These are phyloP conservation scores for Pholiota conissans DNA, from an alignment of 768 basidiomycete species.

Conservation along the genomic window DNA sequence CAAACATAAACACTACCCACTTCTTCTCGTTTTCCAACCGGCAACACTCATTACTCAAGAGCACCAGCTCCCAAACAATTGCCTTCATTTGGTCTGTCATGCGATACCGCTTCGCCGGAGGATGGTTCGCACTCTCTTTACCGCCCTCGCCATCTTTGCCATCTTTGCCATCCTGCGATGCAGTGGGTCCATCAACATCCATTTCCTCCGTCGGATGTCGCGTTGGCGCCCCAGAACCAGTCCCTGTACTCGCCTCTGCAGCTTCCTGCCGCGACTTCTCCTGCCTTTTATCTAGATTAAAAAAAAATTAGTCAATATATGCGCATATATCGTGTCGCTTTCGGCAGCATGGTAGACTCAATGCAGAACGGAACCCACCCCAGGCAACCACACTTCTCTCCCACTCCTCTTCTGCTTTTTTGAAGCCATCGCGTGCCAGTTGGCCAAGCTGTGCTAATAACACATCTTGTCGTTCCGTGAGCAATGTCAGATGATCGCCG, in stretches of 20 bases:
- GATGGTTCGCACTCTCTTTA: constrained; percentile 44
- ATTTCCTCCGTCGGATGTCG: constrained; percentile 48
- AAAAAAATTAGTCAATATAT: neutral
- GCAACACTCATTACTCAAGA: constrained; percentile 82
- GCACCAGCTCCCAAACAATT: constrained; percentile 78
- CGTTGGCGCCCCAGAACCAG: constrained; percentile 39
- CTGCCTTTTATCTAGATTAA: constrained; percentile 46
- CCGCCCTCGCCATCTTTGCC: constrained; percentile 18
- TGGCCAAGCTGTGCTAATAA: constrained; percentile 61
- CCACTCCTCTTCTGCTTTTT: constrained; percentile 75
- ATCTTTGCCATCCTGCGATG: constrained; percentile 20
- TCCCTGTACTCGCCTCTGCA: constrained; percentile 27
- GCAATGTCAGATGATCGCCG: constrained; percentile 63
- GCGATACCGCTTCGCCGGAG: constrained; percentile 75
- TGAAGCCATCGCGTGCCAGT: constrained; percentile 64
- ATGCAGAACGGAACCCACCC: constrained; percentile 53
- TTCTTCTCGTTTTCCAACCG: constrained; percentile 53
- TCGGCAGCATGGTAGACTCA: neutral
- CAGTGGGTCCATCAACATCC: constrained; percentile 32
- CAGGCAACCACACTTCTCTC: constrained; percentile 68
- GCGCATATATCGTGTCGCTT: neutral
- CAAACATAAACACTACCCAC: constrained; percentile 21
- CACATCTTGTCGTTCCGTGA: constrained; percentile 68
- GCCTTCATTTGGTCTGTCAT: constrained; percentile 81
- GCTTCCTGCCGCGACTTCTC: constrained; percentile 49